Conservation (phyloP, 768 basidiomycete genomes). For the Amanita brunnescens region DNA sequence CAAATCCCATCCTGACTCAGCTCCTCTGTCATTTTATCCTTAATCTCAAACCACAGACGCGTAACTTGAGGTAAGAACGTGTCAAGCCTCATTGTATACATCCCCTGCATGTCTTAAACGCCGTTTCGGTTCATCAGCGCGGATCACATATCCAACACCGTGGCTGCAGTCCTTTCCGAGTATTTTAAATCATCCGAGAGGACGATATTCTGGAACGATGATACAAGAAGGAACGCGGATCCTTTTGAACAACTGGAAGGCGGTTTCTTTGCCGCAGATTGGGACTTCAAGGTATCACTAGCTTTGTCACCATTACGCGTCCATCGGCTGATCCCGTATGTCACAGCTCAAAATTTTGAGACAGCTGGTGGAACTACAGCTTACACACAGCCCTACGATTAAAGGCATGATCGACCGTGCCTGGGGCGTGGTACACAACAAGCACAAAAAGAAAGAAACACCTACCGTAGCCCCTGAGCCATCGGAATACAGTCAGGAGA, state of each 20-base stretch:
- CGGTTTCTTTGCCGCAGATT: constrained; percentile 75
- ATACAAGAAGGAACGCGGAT: constrained; percentile 56
- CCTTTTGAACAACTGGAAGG: constrained; percentile 58
- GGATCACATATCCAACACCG: constrained; percentile 75
- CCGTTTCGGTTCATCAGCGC: constrained; percentile 39
- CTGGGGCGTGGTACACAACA: constrained; percentile 79
- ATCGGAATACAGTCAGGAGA: constrained; percentile 56
- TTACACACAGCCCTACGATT: constrained; percentile 58
- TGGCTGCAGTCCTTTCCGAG: constrained; percentile 60
- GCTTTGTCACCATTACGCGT: constrained; percentile 15
- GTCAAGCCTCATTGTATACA: constrained; percentile 17
- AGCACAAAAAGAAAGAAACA: constrained; percentile 74
- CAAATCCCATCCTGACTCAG: constrained; percentile 63
- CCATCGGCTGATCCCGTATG: constrained; percentile 6
- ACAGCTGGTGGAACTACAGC: constrained; percentile 78
- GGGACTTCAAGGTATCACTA: constrained; percentile 70
- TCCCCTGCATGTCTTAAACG: constrained; percentile 22
- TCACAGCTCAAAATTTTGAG: constrained; percentile 73
- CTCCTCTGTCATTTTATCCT: constrained; percentile 70
- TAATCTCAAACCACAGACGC: constrained; percentile 80
- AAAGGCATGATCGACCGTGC: constrained; percentile 73
- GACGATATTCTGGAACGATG: constrained; percentile 76
- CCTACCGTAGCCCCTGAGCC: constrained; percentile 45
- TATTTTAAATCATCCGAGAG: constrained; percentile 67
- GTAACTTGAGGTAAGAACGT: constrained; percentile 75